Conservation (phyloP, 2,329 filamentous ascomycete genomes). For the Fusarium sp. region DNA sequence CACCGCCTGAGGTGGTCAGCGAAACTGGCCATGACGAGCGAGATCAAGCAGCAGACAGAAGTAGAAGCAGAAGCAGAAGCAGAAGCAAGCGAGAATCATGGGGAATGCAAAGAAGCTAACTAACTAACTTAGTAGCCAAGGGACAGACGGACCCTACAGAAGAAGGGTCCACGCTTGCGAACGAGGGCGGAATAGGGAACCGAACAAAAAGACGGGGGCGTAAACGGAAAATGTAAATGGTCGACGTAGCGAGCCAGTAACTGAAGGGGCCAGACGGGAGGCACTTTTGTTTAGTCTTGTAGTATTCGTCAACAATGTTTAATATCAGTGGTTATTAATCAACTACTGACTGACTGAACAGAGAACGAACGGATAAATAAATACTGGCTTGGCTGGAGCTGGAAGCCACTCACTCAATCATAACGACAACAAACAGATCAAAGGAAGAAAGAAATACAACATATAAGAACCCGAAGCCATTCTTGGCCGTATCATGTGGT, state of each 20-base stretch:
- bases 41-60: neutral
- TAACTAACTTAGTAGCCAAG: neutral
- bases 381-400: neutral
- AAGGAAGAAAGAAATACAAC: neutral
- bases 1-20: constrained; percentile 14
- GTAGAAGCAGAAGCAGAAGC: neutral
- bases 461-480: constrained; percentile 18
- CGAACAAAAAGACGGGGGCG: constrained; percentile 12
- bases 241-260: constrained; percentile 24
- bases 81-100: constrained; percentile 30
- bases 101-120: constrained; percentile 13
- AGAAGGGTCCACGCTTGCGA: constrained; percentile 9
- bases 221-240: constrained; percentile 26
- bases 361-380: neutral
- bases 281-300: neutral
- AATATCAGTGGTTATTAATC: neutral
- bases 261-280: neutral
- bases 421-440: neutral
- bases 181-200: constrained; percentile 33
- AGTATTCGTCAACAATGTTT: neutral
- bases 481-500: neutral
- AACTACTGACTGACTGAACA: neutral
- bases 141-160: neutral
- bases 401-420: neutral
- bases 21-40: constrained; percentile 15